phyloP scores from a whole-genome alignment of 2,329 filamentous ascomycete genomes.

The Xylaria polymorpha region DNA sequence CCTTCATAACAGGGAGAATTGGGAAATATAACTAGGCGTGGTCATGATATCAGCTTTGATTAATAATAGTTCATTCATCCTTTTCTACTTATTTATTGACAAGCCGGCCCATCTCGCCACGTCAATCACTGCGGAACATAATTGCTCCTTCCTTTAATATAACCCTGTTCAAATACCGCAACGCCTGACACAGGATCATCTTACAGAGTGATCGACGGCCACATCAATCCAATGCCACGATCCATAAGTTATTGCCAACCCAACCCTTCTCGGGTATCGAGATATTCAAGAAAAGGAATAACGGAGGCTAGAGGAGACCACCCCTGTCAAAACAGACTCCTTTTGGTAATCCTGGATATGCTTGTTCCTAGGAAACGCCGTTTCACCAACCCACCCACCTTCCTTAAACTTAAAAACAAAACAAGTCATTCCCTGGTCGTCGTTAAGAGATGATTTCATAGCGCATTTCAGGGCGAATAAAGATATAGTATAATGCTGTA shows the following conservation, averaged over 20 bases:
- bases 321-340: slow-evolving; percentile 25
- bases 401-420: slow-evolving; percentile 36
- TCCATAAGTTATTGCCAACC: slow-evolving; percentile 24
- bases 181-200: slow-evolving; percentile 33
- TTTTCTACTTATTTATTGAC: neutral
- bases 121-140: neutral
- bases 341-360: slow-evolving; percentile 37
- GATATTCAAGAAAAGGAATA: slow-evolving; percentile 27
- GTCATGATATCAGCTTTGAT: slow-evolving; percentile 16
- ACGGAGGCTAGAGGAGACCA: slow-evolving; percentile 16
- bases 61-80: slow-evolving; percentile 22
- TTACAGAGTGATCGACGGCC: slow-evolving; percentile 26
- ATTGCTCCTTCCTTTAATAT: slow-evolving; percentile 15
- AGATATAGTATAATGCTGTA: slow-evolving; percentile 41
- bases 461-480: slow-evolving; percentile 42
- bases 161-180: slow-evolving; percentile 28
- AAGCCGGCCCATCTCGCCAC: slow-evolving; percentile 4
- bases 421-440: slow-evolving; percentile 34
- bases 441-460: slow-evolving; percentile 42
- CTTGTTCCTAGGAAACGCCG: slow-evolving; percentile 34
- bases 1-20: neutral
- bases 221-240: slow-evolving; percentile 24
- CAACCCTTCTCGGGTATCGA: slow-evolving; percentile 21
- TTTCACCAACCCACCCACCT: slow-evolving; percentile 16
- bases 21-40: slow-evolving; percentile 12